A percentile compares a stretch with the other conserved stretches of the same genome.
phyloP scores from a whole-genome alignment of 441 rosid genomes.

The Biscutella auriculata region DNA sequence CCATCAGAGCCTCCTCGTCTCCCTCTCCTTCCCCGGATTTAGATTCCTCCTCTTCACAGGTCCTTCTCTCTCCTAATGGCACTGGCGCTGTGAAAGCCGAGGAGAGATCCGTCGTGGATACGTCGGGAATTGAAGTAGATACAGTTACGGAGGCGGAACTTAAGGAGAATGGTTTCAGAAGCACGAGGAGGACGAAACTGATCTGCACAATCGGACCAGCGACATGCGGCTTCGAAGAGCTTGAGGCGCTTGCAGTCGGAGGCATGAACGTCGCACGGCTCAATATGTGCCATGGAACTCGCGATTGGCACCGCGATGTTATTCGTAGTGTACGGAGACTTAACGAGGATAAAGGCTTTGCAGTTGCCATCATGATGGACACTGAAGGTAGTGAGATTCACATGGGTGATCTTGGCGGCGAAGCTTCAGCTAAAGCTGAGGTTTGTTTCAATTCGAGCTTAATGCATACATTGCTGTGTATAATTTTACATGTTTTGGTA shows the following conservation, averaged over 20 bases:
- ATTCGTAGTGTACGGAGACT: constrained; percentile 67
- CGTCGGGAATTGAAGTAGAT: constrained; percentile 65
- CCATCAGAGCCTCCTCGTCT: constrained; percentile 33
- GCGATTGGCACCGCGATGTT: constrained; percentile 78
- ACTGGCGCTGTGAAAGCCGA: constrained; percentile 17
- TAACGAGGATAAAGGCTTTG: constrained; percentile 89
- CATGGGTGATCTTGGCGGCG: constrained; percentile 93
- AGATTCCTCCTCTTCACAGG: constrained; percentile 27
- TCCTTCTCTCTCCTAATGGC: constrained; percentile 41
- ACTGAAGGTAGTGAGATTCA: constrained; percentile 99
- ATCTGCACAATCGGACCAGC: constrained; percentile 92
- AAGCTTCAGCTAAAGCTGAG: constrained; percentile 81
- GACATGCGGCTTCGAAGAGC: constrained; percentile 74
- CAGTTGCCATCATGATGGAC: constrained; percentile 97
- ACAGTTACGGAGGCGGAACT: constrained; percentile 79
- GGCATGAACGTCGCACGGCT: constrained; percentile 95
- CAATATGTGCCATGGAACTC: constrained; percentile 93
- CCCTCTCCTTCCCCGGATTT: constrained; percentile 25
- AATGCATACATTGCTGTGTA: neutral
- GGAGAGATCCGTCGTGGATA: constrained; percentile 27
- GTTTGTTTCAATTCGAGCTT: constrained; percentile 18
- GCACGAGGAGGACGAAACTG: constrained; percentile 92
- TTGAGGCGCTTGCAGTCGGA: constrained; percentile 81
- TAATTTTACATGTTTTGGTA: neutral
- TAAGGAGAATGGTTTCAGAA: constrained; percentile 97